Base-by-base conservation (phyloP, 805 yeast genomes). In the Cyberlindnera lachancei region DNA sequence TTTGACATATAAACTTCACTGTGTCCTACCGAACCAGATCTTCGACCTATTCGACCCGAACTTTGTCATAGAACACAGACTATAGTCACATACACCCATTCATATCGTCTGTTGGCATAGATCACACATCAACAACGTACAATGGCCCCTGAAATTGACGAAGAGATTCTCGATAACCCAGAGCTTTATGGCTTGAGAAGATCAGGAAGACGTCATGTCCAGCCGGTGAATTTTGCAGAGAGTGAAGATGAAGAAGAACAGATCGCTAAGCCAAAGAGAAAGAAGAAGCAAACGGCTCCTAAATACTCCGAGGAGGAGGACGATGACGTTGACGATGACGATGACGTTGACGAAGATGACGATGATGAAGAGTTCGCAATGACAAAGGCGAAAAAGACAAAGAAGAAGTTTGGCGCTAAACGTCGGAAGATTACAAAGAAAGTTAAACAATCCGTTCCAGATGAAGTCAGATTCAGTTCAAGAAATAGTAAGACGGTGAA, bases 171-270 rank as follows among this genome's bases (percentile, higher is more conserved):
- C 34, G 69, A 63, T 31, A 77, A 82, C 52, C 94, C 94, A 1
- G 94, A 81, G 50, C 63, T 83, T n/a, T 83, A 83, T 46, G 94
- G 94, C 2, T 63, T 83, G 34, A 72, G 94, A 57, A 68, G 94
- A 44, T 79, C 88, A 5, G 75, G 76, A 26, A 64, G 92, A 47
- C 55, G 44, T 5, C 43, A 42, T 14, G 52, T 48, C 2, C 38
- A 40, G n/a, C 51, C 50, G 2, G 36, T 38, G 9, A 29, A 13
- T 15, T 41, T 36, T 23, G 41, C 21, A 27, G 48, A 42, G 37
- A 48, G 46, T 27, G 43, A 38, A 16, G 55, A 35, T 13, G 30
- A 28, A 11, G 28, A 15, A 6, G 29, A 27, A 7, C 24, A 20
- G 18, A 56, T 56, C 13, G 40, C 49, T n/a, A 45, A 38, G 18